Evolutionary conservation across 1,284 basidiomycete genomes (phyloP).

Genomic region (Malassezia arunalokei): DNA sequence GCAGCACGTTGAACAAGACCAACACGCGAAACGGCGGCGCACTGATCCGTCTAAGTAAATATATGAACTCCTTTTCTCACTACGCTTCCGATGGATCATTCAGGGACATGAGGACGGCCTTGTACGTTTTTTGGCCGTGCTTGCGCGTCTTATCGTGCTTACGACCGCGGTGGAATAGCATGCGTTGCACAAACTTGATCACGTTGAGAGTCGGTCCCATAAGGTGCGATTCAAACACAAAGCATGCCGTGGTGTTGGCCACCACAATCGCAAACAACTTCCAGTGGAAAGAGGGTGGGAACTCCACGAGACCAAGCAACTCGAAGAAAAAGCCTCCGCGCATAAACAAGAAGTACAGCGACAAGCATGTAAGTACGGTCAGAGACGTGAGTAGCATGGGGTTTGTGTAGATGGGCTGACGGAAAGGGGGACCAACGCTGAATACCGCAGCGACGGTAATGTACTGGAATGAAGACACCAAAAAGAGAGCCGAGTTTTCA

Average conservation of each 20-base stretch:
- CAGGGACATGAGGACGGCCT: constrained; percentile 13
- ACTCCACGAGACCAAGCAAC: constrained; percentile 64
- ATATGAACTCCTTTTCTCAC: not conserved
- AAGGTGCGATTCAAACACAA: constrained; percentile 58
- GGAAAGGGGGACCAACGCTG: constrained; percentile 91
- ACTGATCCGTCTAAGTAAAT: not conserved
- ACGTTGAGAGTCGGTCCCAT: constrained; percentile 4
- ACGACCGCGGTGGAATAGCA: not conserved
- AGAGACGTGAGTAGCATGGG: constrained; percentile 36
- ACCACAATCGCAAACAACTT: constrained; percentile 61
- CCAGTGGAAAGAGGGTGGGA: constrained; percentile 61
- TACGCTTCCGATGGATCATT: constrained; percentile 15
- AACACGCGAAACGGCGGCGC: not conserved
- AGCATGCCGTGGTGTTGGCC: constrained; percentile 62
- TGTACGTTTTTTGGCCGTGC: constrained; percentile 13
- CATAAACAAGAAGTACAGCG: constrained; percentile 36
- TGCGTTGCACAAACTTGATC: constrained; percentile 7
- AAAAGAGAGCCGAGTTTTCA: constrained; percentile 84
- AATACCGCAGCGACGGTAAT: constrained; percentile 91
- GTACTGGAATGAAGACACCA: constrained; percentile 96
- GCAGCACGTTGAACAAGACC: not conserved
- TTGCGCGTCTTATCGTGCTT: constrained; percentile 9
- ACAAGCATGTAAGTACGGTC: constrained; percentile 21
- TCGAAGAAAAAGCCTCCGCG: constrained; percentile 57
- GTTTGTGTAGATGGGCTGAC: constrained; percentile 89